phyloP scores from a whole-genome alignment of 768 basidiomycete genomes.

The Xerocomus brunneocitrinus region DNA sequence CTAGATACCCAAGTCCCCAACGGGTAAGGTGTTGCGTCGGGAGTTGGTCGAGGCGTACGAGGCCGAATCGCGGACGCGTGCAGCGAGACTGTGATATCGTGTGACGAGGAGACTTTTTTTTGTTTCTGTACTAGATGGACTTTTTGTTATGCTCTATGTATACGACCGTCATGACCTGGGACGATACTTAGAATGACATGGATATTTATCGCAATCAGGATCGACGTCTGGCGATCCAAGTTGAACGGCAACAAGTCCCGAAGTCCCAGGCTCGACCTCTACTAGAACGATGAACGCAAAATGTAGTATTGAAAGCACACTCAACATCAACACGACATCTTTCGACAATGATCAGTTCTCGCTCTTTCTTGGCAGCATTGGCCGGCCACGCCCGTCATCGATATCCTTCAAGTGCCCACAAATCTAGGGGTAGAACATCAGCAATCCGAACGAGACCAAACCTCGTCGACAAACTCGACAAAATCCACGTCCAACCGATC shows the following conservation, averaged over 20 bases:
- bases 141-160: neutral
- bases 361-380: no score
- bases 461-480: no score
- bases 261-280: neutral
- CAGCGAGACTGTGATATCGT: constrained; percentile 24
- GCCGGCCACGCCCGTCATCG: no score
- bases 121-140: neutral
- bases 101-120: neutral
- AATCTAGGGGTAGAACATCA: no score
- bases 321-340: no score
- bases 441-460: no score
- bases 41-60: constrained; percentile 59
- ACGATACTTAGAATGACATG: neutral
- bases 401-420: no score
- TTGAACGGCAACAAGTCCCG: neutral
- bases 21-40: constrained; percentile 66
- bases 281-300: neutral
- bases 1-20: constrained; percentile 37
- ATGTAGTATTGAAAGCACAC: no score
- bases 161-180: neutral
- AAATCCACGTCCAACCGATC: no score
- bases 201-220: neutral
- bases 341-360: no score
- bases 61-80: constrained; percentile 13
- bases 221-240: neutral